Base-by-base conservation (phyloP, 1,284 basidiomycete species). In the Pyrrhoderma lamaoense region DNA sequence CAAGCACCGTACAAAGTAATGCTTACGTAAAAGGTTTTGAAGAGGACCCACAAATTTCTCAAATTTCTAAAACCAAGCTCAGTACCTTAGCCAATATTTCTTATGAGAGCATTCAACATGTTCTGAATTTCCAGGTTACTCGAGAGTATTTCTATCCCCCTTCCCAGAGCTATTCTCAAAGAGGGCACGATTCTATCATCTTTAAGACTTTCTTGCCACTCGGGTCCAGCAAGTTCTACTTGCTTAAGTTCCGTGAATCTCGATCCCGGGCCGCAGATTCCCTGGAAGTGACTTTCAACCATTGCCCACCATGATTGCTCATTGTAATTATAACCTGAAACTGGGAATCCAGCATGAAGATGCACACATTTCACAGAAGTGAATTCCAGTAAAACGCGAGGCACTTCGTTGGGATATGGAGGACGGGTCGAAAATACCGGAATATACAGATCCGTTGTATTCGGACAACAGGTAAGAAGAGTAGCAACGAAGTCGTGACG, bases 401-500 rank as follows among this genome's bases (percentile, higher is more conserved):
- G 36, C 5, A 39, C 34, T 8, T 31, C 25, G 23, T 51, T 51
- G 9, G 14, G 50, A 23, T 37, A 27, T 16, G 25, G 8, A 18
- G 50, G 27, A 1, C 27, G 9, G 7, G 50, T 51, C 1, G 50
- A 7, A n/a, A 42, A 45, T 14, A 51, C 16, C 19, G 50, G 50
- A 21, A 51, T 40, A 18, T 51, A 51, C 8, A 51, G 36, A 8
- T 40, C 35, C n/a, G 25, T 25, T 3, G 43, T 35, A 37, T 51
- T 45, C 8, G 43, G 35, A 18, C 50, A 51, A 22, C 31, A 45
- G 8, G 16, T 16, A 8, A 51, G 34, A 36, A 51, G 21, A 5
- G 34, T 37, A 8, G 50, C 31, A 9, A 51, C 34, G 22, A 51
- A 51, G 22, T 51, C 50, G 3, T 51, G 50, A 11, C 50, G 50